Percentiles rank a stretch among this genome's conserved stretches.
Evolutionary conservation across 1,284 basidiomycete species (phyloP).

Genomic region (Sanghuangporus weigelae): DNA sequence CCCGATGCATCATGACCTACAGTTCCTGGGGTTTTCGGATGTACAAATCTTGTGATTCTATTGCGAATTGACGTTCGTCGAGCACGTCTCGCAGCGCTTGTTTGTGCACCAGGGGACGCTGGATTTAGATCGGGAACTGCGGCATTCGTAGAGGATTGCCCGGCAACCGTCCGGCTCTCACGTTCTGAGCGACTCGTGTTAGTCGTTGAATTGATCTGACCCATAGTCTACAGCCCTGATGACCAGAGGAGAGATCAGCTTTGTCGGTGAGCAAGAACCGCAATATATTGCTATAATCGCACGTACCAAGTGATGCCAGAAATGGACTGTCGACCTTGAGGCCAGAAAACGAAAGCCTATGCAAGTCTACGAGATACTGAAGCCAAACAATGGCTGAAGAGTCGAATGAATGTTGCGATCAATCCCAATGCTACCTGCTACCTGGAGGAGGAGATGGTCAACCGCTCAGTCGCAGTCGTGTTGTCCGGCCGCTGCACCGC

Average conservation of each 20-base stretch:
- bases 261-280: too few species aligned
- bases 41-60: neutral
- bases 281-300: too few species aligned
- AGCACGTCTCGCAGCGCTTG: neutral
- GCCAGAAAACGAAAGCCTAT: too few species aligned
- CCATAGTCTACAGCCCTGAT: neutral
- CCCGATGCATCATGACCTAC: neutral
- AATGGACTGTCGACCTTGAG: too few species aligned
- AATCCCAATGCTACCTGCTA: too few species aligned
- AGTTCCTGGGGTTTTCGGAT: neutral
- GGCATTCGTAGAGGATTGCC: neutral
- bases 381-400: too few species aligned
- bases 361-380: too few species aligned
- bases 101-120: neutral
- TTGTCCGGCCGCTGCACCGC: too few species aligned
- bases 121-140: neutral
- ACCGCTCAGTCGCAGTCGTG: too few species aligned
- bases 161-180: neutral
- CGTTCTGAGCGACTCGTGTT: neutral
- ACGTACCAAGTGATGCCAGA: too few species aligned
- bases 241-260: neutral
- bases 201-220: slow-evolving; percentile 7
- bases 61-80: slow-evolving; percentile 8
- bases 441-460: too few species aligned
- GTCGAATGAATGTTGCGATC: too few species aligned